Evolutionary conservation across 2,329 filamentous ascomycete species (phyloP), one percentile per base, ranked within the genome.

Genomic region (Emericellopsis cladophorae): DNA sequence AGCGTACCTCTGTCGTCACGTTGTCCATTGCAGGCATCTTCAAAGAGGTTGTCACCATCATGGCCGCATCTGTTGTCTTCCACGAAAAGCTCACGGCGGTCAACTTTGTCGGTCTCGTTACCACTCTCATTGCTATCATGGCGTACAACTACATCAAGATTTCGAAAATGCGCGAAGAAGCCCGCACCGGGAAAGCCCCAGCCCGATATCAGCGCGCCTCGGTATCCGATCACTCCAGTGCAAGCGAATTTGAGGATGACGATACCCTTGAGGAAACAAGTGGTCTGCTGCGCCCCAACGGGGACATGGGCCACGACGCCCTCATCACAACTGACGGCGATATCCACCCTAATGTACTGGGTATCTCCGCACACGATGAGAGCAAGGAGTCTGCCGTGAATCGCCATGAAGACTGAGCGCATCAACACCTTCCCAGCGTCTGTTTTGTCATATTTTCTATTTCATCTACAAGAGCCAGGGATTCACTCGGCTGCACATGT

Each of bases 31-130:
- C 89, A 46, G 92, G 92, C 45, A 96, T 98, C 46, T 96, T 98
- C 71, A 98, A 98, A 60, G 92, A 98, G 65, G 92, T 96, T 33
- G 81, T 98, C 42, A 98, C 92, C 12, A 96, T 98, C 53, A 81
- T 78, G 33, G 88, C 87, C 1, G 90, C 90, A 0, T 84, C 87
- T 8, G 59, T 93, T 23, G 79, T 95, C 4, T 98, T 95, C 66
- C 76, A 92, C 51, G 92, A 98, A 57, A 76, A 74, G 38, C 74
- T 98, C 36, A 95, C 89, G 0, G 68, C 81, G 0, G 77, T 98
- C 66, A 98, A 98, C 58, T 67, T 95, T 9, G 74, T 83, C 14
- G 92, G 92, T 7, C 68, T 98, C 11, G 55, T 93, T n/a, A 79
- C 94, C 39, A 98, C 92, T 0, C 85, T 96, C 49, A 67, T 72